These are phyloP conservation scores for Aspergillus biplanus DNA, from an alignment of 495 filamentous ascomycete species.

Conservation along the genomic window DNA sequence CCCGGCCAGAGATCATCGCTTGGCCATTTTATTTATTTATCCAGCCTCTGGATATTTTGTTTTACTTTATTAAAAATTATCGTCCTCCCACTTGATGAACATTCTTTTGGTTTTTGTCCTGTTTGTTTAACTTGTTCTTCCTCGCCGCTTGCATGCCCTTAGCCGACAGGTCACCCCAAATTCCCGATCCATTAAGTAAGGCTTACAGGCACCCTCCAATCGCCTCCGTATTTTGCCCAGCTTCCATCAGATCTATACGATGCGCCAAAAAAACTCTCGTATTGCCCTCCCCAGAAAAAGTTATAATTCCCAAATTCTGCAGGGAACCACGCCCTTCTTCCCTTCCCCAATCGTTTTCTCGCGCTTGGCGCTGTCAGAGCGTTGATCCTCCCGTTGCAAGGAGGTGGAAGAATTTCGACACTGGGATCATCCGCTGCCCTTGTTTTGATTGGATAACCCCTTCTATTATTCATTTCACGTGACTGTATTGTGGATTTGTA, in stretches of 20 bases:
- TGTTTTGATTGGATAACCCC: not conserved
- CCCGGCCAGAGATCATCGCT: not conserved
- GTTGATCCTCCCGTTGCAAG: not conserved
- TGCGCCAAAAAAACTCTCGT: no score
- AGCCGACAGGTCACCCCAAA: not conserved
- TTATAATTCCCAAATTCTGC: not conserved
- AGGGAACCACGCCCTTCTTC: not conserved
- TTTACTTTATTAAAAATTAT: not conserved
- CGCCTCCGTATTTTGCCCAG: not conserved
- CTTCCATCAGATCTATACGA: not conserved
- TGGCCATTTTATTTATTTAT: not conserved
- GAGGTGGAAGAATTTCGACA: not conserved
- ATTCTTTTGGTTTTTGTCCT: not conserved
- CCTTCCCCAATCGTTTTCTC: not conserved
- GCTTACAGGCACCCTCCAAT: not conserved
- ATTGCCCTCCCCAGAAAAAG: no score
- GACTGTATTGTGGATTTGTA: not conserved
- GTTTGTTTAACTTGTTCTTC: not conserved
- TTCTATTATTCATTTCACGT: not conserved
- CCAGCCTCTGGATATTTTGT: not conserved
- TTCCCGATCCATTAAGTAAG: not conserved
- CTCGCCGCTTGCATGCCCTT: not conserved
- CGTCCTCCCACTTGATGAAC: no score
- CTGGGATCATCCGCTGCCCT: not conserved
- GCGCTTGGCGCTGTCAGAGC: not conserved